Evolutionary conservation across 106 monocot species (phyloP), one percentile per base, ranked within the genome.

Genomic region (Dendrobium chrysotoxum): DNA sequence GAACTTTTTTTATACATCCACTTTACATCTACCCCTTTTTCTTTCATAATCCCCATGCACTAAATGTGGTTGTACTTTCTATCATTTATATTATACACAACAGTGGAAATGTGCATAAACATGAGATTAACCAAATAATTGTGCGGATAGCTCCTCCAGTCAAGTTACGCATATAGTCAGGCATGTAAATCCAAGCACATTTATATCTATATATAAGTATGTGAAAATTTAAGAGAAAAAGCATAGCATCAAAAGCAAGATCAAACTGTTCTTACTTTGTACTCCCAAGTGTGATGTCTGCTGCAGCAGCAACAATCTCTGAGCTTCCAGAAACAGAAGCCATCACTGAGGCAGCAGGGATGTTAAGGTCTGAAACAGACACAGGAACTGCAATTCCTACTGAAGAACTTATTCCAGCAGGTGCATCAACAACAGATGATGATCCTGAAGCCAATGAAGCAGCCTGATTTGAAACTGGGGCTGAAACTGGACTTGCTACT

Each of bases 381-480:
- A 46, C 42, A 30, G 78, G 47, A 77, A 47, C 71, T 67, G 79
- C 44, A 78, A 42, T 74, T 41, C 55, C 82, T 4, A 46, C 39
- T 23, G 86, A 75, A 47, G 83, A 76, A 41, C 40, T 46, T 16
- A 68, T 79, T 66, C 82, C 58, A 87, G 88, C 78, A 68, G 85
- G 7, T 18, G 40, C 53, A 44, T 35, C 61, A 57, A 78, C 39
- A 75, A 64, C 41, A 78, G 81, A 55, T 45, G 89, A 80, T 70
- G 89, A 81, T 73, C 21, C 79, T 53, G 87, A 81, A 79, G 86
- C n/a, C 30, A 70, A 38, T 40, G 47, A 71, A 78, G 64, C 4
- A 64, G 79, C 16, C 80, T 75, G 81, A 44, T 57, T 78, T 71
- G 78, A 78, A 84, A 72, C 80, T 75, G 79, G 40, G 39, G 75